Conservation (phyloP, 306 rosid genomes). For the Rosa multiflora region DNA sequence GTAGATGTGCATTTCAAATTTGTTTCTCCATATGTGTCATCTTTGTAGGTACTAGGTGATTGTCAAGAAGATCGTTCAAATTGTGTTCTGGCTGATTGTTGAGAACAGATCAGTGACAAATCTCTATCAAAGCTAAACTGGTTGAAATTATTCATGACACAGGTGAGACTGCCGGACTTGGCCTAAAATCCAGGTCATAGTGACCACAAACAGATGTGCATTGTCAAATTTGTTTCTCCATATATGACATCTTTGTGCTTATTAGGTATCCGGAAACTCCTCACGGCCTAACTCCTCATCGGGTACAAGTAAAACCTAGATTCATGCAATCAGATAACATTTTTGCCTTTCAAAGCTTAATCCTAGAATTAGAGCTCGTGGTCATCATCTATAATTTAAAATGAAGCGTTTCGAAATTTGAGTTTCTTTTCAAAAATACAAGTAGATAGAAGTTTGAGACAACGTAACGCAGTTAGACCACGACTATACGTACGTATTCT, state of each 20-base stretch:
- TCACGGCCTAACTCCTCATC: not conserved
- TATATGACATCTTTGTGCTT: not conserved
- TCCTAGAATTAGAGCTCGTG: not conserved
- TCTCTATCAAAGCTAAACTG: not conserved
- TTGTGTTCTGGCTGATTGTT: not conserved
- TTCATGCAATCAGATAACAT: not conserved
- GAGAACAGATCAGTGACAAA: conserved; percentile 10
- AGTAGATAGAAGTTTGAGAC: not conserved
- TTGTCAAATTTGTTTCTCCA: not conserved
- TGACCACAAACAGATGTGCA: not conserved
- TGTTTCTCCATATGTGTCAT: not conserved
- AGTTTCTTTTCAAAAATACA: not conserved
- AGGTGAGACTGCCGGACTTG: not conserved
- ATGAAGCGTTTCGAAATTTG: not conserved
- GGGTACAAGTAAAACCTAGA: not conserved
- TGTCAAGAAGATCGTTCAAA: conserved; percentile 7
- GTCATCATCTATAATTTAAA: not conserved
- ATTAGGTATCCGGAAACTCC: not conserved
- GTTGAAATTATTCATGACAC: not conserved
- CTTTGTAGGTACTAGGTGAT: conserved; percentile 6
- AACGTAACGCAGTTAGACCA: not conserved
- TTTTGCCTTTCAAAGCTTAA: not conserved
- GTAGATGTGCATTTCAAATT: not conserved
- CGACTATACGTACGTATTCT: not conserved
- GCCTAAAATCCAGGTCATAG: not conserved